A percentile compares a stretch with the other conserved stretches of the same genome.
Conservation (phyloP, 1,284 basidiomycete species). For the Blastosporella zonata region DNA sequence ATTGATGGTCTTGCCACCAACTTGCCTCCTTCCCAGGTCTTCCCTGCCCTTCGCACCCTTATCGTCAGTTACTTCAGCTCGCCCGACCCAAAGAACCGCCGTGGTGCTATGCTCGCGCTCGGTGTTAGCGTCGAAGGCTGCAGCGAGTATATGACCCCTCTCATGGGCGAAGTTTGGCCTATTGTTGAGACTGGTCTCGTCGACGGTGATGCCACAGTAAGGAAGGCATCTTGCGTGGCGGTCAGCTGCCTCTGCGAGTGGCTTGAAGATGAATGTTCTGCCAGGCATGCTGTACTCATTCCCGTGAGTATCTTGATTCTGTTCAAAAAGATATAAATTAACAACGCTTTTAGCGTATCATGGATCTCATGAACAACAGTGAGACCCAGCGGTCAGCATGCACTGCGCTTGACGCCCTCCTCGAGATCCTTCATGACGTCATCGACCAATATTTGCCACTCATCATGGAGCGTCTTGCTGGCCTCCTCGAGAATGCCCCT, state of each 20-base stretch:
- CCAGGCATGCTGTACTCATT: constrained; percentile 82
- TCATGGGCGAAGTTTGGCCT: constrained; percentile 93
- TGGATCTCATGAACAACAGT: constrained; percentile 86
- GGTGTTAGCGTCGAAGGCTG: constrained; percentile 98
- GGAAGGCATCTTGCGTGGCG: constrained; percentile 93
- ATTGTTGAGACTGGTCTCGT: constrained; percentile 88
- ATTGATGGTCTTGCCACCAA: constrained; percentile 93
- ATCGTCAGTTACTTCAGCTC: constrained; percentile 84
- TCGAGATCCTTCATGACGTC: constrained; percentile 92
- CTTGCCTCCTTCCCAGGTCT: constrained; percentile 94
- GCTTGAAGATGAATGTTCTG: constrained; percentile 91
- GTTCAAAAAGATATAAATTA: constrained; percentile 3
- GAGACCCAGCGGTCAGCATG: constrained; percentile 91
- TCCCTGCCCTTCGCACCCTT: constrained; percentile 85
- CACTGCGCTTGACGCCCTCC: constrained; percentile 93
- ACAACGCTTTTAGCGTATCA: constrained; percentile 59
- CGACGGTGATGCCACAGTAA: constrained; percentile 82
- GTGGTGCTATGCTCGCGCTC: constrained; percentile 94
- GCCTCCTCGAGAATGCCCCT: constrained; percentile 86
- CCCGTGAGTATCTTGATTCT: constrained; percentile 55
- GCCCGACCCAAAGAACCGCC: constrained; percentile 75
- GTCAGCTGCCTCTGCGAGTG: constrained; percentile 98
- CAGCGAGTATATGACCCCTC: constrained; percentile 95
- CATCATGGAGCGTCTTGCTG: constrained; percentile 94
- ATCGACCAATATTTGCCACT: constrained; percentile 90